Evolutionary conservation across 2,329 filamentous ascomycete genomes (phyloP).

Genomic region (Penicillium nordicum): DNA sequence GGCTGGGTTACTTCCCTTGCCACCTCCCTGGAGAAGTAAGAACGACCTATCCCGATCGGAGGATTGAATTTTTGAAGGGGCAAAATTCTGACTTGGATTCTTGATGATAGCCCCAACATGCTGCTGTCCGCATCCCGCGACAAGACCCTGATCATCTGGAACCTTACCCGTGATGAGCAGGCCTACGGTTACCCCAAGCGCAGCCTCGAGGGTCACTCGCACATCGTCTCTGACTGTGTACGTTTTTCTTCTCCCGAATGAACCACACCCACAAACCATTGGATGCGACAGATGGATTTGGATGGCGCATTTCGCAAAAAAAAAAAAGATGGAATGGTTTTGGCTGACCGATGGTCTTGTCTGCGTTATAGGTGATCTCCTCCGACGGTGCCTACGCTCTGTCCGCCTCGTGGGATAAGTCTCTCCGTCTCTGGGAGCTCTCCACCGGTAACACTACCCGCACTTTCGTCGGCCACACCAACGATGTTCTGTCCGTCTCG

Average conservation of each 20-base stretch:
- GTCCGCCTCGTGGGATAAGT: constrained; percentile 99
- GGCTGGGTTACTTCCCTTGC: constrained; percentile 99
- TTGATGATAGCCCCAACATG: constrained; percentile 82
- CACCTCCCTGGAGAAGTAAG: constrained; percentile 98
- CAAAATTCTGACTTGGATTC: constrained; percentile 37
- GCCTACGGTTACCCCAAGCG: constrained; percentile 99
- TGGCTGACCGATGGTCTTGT: constrained; percentile 30
- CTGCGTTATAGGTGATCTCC: constrained; percentile 76
- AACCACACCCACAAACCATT: constrained; percentile 10
- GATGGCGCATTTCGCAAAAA: not conserved
- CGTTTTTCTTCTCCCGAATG: constrained; percentile 45
- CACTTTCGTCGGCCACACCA: constrained; percentile 98
- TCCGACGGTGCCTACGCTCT: constrained; percentile 99
- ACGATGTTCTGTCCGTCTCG: constrained; percentile 98
- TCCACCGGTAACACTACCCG: constrained; percentile 95
- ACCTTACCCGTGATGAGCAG: constrained; percentile 96
- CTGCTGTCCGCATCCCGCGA: constrained; percentile 95
- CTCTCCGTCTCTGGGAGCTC: constrained; percentile 98
- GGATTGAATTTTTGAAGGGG: constrained; percentile 26
- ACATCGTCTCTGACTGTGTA: constrained; percentile 99
- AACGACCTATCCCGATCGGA: constrained; percentile 16
- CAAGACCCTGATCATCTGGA: constrained; percentile 99
- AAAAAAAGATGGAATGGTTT: constrained; percentile 14
- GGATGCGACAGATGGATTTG: constrained; percentile 11
- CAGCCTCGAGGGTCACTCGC: constrained; percentile 96